Evolutionary conservation across 495 filamentous ascomycete species (phyloP).

Genomic region (Trypethelium eluteriae): DNA sequence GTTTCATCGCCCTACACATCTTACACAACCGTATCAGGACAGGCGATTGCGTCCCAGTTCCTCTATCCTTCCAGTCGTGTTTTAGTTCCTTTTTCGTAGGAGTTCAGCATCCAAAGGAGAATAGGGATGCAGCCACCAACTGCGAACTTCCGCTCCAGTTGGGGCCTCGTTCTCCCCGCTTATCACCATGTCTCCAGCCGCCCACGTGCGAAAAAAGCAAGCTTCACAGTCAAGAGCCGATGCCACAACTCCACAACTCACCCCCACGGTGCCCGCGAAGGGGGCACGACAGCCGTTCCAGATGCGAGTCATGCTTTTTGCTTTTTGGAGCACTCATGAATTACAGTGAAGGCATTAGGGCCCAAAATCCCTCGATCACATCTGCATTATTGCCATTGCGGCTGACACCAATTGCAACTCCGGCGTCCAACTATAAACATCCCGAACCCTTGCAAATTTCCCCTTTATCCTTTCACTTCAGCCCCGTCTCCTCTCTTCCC

Average conservation of each 20-base stretch:
- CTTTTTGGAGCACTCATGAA: not conserved
- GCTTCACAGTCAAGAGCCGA: not conserved
- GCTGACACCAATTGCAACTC: not conserved
- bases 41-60: not conserved
- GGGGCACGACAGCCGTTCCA: not conserved
- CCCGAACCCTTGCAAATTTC: no score
- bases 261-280: not conserved
- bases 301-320: not conserved
- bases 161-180: not conserved
- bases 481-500: not conserved
- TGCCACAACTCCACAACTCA: not conserved
- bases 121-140: not conserved
- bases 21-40: not conserved
- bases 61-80: not conserved
- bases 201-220: constrained; percentile 11
- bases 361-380: no score
- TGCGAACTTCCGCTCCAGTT: not conserved
- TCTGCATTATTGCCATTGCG: not conserved
- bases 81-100: not conserved
- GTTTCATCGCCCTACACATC: constrained; percentile 10
- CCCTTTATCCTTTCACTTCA: not conserved
- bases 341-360: no score
- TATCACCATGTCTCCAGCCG: not conserved
- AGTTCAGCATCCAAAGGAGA: not conserved
- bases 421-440: no score